Conservation (phyloP, 176 grass and related monocot genomes). For the Eremochloa ophiuroides region DNA sequence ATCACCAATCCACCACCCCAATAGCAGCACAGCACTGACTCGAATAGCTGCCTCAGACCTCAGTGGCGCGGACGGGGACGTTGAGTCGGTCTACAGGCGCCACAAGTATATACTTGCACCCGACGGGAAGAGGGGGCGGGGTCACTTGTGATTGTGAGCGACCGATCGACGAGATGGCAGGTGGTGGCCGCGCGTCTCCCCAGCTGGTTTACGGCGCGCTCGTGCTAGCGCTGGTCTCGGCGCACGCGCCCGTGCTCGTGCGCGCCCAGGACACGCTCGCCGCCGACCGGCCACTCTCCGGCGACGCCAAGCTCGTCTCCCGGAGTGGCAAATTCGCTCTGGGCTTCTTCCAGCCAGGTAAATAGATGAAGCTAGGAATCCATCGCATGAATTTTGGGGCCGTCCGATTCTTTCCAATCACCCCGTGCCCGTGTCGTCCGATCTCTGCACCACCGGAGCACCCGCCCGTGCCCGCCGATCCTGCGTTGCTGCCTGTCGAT, state of each 20-base stretch:
- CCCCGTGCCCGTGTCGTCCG: too few relatives aligned
- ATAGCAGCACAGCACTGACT: too few relatives aligned
- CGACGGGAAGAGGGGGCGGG: background rate
- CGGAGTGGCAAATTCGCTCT: constrained; percentile 24
- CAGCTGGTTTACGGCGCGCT: background rate
- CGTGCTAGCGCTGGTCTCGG: background rate
- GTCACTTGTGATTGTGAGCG: background rate
- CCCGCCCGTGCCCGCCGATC: too few relatives aligned
- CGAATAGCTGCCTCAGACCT: too few relatives aligned
- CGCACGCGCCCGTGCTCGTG: background rate
- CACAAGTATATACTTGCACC: background rate
- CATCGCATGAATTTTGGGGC: too few relatives aligned
- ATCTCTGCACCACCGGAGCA: too few relatives aligned
- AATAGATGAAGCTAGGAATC: too few relatives aligned
- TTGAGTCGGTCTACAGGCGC: background rate
- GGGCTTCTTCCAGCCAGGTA: constrained; percentile 32
- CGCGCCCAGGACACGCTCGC: constrained; percentile 7
- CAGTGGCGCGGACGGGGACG: too few relatives aligned
- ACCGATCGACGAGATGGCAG: background rate
- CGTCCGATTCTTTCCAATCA: too few relatives aligned
- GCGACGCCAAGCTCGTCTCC: constrained; percentile 16
- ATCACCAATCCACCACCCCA: too few relatives aligned
- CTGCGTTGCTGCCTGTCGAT: too few relatives aligned
- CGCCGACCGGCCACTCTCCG: background rate
- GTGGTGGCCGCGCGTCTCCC: background rate